These are phyloP conservation scores for Pseudocercospora cruenta DNA, from an alignment of 2,329 filamentous ascomycete species.

Conservation along the genomic window DNA sequence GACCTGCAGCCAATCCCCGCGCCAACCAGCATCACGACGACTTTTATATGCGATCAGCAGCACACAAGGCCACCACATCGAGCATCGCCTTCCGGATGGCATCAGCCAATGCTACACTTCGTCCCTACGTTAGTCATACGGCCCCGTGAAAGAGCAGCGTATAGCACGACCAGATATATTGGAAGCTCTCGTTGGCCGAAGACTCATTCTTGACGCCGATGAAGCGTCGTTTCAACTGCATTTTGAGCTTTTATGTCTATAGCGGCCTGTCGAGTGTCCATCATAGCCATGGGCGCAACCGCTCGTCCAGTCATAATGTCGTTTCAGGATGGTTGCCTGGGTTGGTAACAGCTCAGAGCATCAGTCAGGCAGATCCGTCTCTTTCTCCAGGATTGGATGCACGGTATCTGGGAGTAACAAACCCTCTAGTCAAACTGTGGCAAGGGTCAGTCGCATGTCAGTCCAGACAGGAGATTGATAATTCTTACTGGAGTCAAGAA, in stretches of 20 bases:
- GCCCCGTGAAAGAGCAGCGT: background rate
- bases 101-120: background rate
- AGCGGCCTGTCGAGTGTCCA: background rate
- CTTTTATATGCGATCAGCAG: background rate
- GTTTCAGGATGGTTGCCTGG: background rate
- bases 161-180: background rate
- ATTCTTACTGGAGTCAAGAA: conserved; percentile 85
- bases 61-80: background rate
- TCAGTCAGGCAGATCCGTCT: background rate
- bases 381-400: background rate
- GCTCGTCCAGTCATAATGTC: background rate
- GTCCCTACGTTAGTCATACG: background rate
- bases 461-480: background rate
- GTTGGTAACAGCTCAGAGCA: background rate
- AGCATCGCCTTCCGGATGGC: background rate
- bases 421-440: conserved; percentile 31
- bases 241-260: background rate
- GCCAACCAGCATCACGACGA: background rate
- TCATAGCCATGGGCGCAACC: background rate
- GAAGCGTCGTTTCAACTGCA: background rate
- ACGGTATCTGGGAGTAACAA: background rate
- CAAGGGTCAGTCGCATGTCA: background rate
- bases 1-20: background rate
- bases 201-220: background rate
- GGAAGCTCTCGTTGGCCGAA: background rate